A percentile compares a stretch with the other conserved stretches of the same genome.
phyloP scores from a whole-genome alignment of 1,284 basidiomycete species.

The Chalciporus sp. region DNA sequence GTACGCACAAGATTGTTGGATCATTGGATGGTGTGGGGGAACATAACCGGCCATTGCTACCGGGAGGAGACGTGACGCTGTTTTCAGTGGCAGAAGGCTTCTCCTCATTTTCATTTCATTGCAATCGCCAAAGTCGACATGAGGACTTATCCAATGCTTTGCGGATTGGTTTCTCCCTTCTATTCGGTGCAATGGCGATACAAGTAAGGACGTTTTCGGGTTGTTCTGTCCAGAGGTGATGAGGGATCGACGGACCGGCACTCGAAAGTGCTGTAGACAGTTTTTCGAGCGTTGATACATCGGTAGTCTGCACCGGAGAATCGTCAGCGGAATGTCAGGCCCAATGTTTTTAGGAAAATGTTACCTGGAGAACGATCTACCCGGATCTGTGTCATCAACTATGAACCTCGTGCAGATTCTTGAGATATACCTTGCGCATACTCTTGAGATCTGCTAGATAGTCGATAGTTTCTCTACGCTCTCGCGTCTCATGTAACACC shows the following conservation, averaged over 20 bases:
- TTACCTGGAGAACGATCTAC: constrained; percentile 45
- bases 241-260: constrained; percentile 28
- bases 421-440: constrained; percentile 42
- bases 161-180: constrained; percentile 42
- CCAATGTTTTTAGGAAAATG: background rate
- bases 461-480: constrained; percentile 40
- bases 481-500: constrained; percentile 44
- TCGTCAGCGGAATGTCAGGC: background rate
- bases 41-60: constrained; percentile 22
- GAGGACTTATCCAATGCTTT: constrained; percentile 45
- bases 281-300: constrained; percentile 37
- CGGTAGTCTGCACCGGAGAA: constrained; percentile 34
- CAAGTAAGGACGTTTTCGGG: constrained; percentile 56
- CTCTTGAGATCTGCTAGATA: constrained; percentile 43
- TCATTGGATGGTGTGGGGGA: constrained; percentile 29
- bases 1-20: constrained; percentile 25
- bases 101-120: constrained; percentile 75
- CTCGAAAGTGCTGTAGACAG: constrained; percentile 36
- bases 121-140: constrained; percentile 44
- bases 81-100: constrained; percentile 26
- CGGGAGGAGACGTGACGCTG: constrained; percentile 20
- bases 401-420: background rate
- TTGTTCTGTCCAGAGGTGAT: constrained; percentile 57
- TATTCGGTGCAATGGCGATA: constrained; percentile 54
- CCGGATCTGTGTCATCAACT: constrained; percentile 8